Evolutionary conservation across 176 grass and related monocot genomes (phyloP).

Genomic region (Oryza officinalis): DNA sequence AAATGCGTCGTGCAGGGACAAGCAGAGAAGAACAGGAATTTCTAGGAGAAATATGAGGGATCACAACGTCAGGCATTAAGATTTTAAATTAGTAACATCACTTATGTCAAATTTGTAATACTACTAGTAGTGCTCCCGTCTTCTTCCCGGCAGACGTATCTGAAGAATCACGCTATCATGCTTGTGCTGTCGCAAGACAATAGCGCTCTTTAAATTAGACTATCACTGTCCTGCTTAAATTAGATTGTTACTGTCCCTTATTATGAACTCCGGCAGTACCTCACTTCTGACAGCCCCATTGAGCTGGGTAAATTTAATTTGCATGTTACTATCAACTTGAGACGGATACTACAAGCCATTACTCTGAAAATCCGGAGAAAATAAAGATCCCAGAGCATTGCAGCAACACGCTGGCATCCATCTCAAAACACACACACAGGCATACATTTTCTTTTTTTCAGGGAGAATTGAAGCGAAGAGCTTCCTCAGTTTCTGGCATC

Average conservation of each 20-base stretch:
- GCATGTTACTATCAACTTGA: neutral
- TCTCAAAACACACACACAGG: neutral
- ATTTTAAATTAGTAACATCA: neutral
- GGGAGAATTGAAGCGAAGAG: too few relatives aligned
- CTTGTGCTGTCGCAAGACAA: neutral
- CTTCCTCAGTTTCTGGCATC: too few relatives aligned
- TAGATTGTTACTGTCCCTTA: too few relatives aligned
- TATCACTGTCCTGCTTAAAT: neutral
- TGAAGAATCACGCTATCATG: neutral
- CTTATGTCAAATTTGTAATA: too few relatives aligned
- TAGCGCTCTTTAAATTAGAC: neutral
- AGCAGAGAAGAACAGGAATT: neutral
- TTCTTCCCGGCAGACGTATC: neutral
- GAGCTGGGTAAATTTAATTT: neutral
- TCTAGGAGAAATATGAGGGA: conserved; percentile 7
- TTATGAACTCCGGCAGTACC: neutral
- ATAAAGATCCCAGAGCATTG: neutral
- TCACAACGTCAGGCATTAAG: neutral
- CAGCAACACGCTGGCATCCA: too few relatives aligned
- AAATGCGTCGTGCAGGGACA: neutral
- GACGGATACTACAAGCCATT: neutral
- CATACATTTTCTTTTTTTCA: neutral
- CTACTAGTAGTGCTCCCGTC: neutral
- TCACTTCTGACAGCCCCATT: neutral
- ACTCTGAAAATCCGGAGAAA: neutral